Evolutionary conservation across 352 stramenopile genomes (phyloP).

Genomic region (Pythium dissotocum): DNA sequence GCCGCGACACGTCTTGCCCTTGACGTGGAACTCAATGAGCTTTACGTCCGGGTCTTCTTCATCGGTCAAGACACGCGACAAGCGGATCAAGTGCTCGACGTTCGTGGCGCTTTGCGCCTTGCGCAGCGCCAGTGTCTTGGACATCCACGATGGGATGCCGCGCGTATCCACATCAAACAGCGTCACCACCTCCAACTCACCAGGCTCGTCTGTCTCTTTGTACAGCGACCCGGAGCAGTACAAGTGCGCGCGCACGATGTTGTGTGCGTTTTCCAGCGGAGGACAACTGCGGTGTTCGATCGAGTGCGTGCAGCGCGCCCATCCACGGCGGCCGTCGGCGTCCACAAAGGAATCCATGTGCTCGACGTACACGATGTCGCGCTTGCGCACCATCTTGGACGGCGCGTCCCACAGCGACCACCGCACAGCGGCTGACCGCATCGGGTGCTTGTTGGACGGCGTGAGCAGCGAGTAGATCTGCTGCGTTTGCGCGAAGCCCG

Average conservation of each 20-base stretch:
- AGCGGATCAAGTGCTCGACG: conserved; percentile 62
- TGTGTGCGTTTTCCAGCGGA: conserved; percentile 48
- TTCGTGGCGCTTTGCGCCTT: conserved; percentile 66
- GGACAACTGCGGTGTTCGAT: conserved; percentile 65
- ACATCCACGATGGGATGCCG: conserved; percentile 62
- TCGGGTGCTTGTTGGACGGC: conserved; percentile 45
- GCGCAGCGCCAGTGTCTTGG: conserved; percentile 51
- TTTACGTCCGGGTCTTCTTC: conserved; percentile 47
- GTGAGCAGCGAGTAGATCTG: conserved; percentile 54
- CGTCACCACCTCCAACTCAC: conserved; percentile 53
- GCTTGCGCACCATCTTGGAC: conserved; percentile 56
- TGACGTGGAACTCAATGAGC: conserved; percentile 34
- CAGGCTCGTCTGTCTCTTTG: conserved; percentile 52
- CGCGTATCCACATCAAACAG: conserved; percentile 67
- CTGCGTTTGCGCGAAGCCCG: conserved; percentile 64
- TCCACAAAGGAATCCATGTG: conserved; percentile 69
- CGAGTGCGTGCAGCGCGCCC: conserved; percentile 64
- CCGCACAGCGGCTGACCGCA: conserved; percentile 52
- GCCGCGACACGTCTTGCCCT: conserved; percentile 43
- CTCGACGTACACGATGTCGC: conserved; percentile 66
- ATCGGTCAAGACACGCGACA: conserved; percentile 53
- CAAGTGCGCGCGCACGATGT: conserved; percentile 54
- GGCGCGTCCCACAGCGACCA: conserved; percentile 70
- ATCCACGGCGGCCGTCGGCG: conserved; percentile 52
- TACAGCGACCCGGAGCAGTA: conserved; percentile 64